Conservation (phyloP, 2,329 filamentous ascomycete genomes). For the Diaporthe eres region DNA sequence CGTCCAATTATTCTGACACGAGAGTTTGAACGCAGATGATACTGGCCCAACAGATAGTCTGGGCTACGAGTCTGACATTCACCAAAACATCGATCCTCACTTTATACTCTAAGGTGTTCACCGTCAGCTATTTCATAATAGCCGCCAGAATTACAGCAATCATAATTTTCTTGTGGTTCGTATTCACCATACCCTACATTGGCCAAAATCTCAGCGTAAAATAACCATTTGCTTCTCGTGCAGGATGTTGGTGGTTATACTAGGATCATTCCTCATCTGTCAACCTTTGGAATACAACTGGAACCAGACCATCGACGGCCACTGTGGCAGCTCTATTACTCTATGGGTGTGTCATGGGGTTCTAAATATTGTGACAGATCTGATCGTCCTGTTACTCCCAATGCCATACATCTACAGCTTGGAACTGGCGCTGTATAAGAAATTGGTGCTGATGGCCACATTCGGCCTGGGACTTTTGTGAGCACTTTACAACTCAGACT, state of each 20-base stretch:
- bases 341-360: background rate
- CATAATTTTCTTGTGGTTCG: conserved; percentile 7
- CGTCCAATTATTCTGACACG: background rate
- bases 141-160: background rate
- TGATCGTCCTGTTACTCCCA: conserved; percentile 17
- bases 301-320: conserved; percentile 22
- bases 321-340: background rate
- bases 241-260: conserved; percentile 20
- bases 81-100: conserved; percentile 15
- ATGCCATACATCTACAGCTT: conserved; percentile 32
- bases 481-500: background rate
- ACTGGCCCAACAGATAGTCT: conserved; percentile 10
- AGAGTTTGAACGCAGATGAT: background rate
- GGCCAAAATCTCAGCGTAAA: background rate
- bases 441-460: conserved; percentile 22
- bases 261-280: conserved; percentile 46
- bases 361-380: conserved; percentile 25
- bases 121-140: background rate
- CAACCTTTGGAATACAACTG: conserved; percentile 35
- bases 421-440: conserved; percentile 26
- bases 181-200: background rate
- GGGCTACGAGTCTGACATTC: background rate
- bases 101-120: background rate
- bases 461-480: conserved; percentile 13
- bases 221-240: background rate